Conservation (phyloP, 148 eudicot species). For the Pharnaceum exiguum region DNA sequence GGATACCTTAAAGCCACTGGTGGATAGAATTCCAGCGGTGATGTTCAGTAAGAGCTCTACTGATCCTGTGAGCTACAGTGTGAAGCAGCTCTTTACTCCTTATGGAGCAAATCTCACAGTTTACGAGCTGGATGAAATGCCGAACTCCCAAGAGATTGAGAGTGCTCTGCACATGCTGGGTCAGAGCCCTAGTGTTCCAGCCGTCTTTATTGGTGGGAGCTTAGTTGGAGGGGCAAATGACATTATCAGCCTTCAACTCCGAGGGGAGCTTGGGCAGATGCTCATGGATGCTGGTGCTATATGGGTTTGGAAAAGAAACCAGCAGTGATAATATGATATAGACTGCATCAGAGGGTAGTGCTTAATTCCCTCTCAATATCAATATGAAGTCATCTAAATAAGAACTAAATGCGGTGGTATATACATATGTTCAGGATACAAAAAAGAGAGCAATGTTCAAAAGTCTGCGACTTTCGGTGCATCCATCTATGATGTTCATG, state of each 20-base stretch:
- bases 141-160: conserved; percentile 41
- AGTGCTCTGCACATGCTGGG: conserved; percentile 33
- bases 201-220: conserved; percentile 46
- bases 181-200: conserved; percentile 29
- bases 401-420: no score
- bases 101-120: conserved; percentile 54
- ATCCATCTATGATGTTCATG: no score
- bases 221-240: conserved; percentile 60
- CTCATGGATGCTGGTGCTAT: conserved; percentile 54
- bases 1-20: conserved; percentile 35
- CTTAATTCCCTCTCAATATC: no score
- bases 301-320: conserved; percentile 33
- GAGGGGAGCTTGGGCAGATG: conserved; percentile 39
- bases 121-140: conserved; percentile 49
- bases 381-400: no score
- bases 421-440: no score
- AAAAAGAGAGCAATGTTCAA: no score
- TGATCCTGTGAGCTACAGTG: conserved; percentile 42
- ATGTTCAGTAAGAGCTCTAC: conserved; percentile 43
- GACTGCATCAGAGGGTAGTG: no score
- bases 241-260: conserved; percentile 53
- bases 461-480: no score
- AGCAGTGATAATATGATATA: no score
- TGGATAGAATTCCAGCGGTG: conserved; percentile 44
- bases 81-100: conserved; percentile 34